Evolutionary conservation across 495 filamentous ascomycete genomes (phyloP).

Genomic region (Pyrenula aspistea): DNA sequence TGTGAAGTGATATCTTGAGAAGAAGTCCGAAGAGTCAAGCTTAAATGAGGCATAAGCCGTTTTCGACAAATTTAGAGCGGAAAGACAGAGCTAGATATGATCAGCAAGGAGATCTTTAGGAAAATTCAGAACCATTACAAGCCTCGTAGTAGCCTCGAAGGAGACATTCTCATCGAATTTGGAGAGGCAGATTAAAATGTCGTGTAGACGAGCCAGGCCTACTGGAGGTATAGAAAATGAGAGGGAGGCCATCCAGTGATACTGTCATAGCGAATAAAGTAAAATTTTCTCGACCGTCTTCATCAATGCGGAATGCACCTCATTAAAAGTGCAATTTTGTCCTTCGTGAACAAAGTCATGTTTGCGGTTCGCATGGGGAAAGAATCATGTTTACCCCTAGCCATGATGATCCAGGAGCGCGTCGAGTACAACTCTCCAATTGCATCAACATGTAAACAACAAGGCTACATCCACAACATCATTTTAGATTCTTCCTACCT

Average conservation of each 20-base stretch:
- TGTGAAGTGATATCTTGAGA: constrained; percentile 52
- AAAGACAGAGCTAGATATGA: constrained; percentile 55
- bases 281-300: too few relatives aligned
- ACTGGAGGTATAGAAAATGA: constrained; percentile 69
- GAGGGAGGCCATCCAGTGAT: constrained; percentile 59
- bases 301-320: too few relatives aligned
- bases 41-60: constrained; percentile 81
- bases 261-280: too few relatives aligned
- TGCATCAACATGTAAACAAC: too few relatives aligned
- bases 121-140: constrained; percentile 31
- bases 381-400: too few relatives aligned
- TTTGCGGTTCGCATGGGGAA: too few relatives aligned
- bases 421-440: too few relatives aligned
- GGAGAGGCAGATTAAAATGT: constrained; percentile 70
- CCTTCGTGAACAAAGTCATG: too few relatives aligned
- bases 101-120: neutral
- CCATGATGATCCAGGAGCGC: too few relatives aligned
- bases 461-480: too few relatives aligned
- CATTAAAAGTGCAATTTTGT: too few relatives aligned
- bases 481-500: too few relatives aligned
- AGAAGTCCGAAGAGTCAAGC: constrained; percentile 65
- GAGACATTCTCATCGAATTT: constrained; percentile 90
- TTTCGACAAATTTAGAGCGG: constrained; percentile 81
- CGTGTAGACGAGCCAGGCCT: constrained; percentile 63
- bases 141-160: constrained; percentile 67